phyloP scores from a whole-genome alignment of 495 filamentous ascomycete genomes.

The Talaromyces proteolyticus region DNA sequence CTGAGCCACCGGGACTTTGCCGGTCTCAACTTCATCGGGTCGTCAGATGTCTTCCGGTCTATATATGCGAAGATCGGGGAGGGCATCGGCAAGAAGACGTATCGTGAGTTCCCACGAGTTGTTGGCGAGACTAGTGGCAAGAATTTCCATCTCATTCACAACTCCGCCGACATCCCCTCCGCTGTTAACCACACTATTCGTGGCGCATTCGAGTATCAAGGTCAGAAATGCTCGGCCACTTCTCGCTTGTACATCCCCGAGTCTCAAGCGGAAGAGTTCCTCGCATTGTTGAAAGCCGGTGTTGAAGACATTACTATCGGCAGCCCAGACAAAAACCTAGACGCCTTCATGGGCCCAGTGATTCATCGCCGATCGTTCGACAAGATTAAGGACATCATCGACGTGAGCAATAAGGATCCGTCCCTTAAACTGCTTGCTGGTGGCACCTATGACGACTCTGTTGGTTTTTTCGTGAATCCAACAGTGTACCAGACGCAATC shows the following conservation, averaged over 20 bases:
- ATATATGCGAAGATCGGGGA: slow-evolving; percentile 66
- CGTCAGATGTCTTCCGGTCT: slow-evolving; percentile 72
- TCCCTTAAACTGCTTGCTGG: slow-evolving; percentile 59
- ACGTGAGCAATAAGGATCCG: slow-evolving; percentile 58
- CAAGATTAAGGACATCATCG: slow-evolving; percentile 61
- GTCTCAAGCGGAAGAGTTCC: slow-evolving; percentile 58
- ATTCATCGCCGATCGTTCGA: slow-evolving; percentile 69
- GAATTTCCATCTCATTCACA: slow-evolving; percentile 81
- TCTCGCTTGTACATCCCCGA: slow-evolving; percentile 70
- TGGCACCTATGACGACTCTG: slow-evolving; percentile 61
- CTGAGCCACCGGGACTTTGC: slow-evolving; percentile 67
- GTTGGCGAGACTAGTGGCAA: slow-evolving; percentile 85
- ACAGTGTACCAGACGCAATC: slow-evolving; percentile 61
- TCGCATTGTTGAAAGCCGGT: slow-evolving; percentile 40
- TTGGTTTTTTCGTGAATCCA: slow-evolving; percentile 67
- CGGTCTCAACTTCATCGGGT: slow-evolving; percentile 76
- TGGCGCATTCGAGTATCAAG: slow-evolving; percentile 81
- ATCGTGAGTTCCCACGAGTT: slow-evolving; percentile 71
- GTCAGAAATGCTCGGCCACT: slow-evolving; percentile 82
- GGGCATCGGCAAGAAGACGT: slow-evolving; percentile 61
- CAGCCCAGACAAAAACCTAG: slow-evolving; percentile 49
- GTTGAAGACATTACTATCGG: slow-evolving; percentile 45
- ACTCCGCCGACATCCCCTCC: slow-evolving; percentile 67
- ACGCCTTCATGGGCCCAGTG: slow-evolving; percentile 71
- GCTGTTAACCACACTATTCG: slow-evolving; percentile 73